A percentile compares a stretch with the other conserved stretches of the same genome.
Conservation (phyloP, 2,329 filamentous ascomycete genomes). For the Aureobasidium zeae region DNA sequence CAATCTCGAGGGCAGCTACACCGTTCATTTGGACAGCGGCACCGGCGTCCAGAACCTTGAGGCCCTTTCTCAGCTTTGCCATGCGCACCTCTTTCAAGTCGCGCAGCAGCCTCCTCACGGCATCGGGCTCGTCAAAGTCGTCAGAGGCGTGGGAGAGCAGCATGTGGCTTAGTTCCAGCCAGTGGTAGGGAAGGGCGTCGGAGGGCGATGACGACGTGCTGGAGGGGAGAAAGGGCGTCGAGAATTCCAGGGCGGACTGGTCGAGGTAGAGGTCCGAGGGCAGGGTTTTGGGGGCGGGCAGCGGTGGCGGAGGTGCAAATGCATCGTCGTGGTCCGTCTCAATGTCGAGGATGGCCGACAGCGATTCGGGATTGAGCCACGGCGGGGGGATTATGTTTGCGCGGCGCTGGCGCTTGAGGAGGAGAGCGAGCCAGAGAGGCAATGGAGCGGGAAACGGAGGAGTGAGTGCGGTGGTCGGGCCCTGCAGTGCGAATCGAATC, state of each 20-base stretch:
- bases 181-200: conserved; percentile 80
- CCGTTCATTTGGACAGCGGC: conserved; percentile 67
- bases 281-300: conserved; percentile 42
- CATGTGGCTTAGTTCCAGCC: conserved; percentile 84
- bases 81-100: conserved; percentile 81
- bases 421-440: conserved; percentile 88
- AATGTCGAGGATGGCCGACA: conserved; percentile 67
- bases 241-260: conserved; percentile 21
- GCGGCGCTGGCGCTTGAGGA: conserved; percentile 87
- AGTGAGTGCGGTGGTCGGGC: conserved; percentile 62
- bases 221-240: conserved; percentile 63
- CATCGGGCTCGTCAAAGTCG: conserved; percentile 65
- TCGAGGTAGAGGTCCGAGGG: conserved; percentile 20
- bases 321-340: conserved; percentile 64
- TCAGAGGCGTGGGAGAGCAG: conserved; percentile 77
- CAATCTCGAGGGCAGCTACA: conserved; percentile 86
- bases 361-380: conserved; percentile 72
- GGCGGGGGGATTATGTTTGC: conserved; percentile 86
- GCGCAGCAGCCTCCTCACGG: conserved; percentile 64
- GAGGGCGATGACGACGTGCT: conserved; percentile 61
- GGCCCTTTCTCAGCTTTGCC: conserved; percentile 74
- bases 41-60: conserved; percentile 60
- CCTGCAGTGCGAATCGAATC: conserved; percentile 49
- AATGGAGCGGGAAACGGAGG: conserved; percentile 72
- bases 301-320: conserved; percentile 68